Percentiles rank a stretch among this genome's conserved stretches.
Conservation (phyloP, 2,329 filamentous ascomycete genomes). For the Penicillium aurantiogriseum region DNA sequence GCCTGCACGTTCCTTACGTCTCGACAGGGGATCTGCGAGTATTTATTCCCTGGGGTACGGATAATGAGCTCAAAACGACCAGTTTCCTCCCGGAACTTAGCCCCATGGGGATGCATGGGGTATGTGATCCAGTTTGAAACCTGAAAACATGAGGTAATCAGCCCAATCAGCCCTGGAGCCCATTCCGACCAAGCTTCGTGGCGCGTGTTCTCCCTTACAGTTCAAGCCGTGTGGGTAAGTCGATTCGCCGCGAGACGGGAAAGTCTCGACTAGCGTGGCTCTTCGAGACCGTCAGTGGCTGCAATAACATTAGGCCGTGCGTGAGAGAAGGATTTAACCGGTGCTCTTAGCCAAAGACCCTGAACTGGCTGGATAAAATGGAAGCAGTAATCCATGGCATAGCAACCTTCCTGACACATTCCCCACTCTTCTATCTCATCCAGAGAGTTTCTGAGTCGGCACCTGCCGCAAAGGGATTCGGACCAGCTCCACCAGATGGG, state of each 20-base stretch:
- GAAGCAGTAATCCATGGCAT: background rate
- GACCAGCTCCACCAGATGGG: background rate
- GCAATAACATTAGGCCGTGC: background rate
- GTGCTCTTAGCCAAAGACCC: background rate
- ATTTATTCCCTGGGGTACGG: constrained; percentile 11
- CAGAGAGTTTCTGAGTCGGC: background rate
- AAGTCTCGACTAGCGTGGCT: constrained; percentile 2
- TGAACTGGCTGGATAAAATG: background rate
- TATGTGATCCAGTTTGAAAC: background rate
- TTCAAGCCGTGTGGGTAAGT: background rate
- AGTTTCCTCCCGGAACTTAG: constrained; percentile 1
- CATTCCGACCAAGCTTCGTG: constrained; percentile 7
- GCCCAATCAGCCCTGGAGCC: constrained; percentile 2
- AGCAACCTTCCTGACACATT: background rate
- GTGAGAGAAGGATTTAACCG: constrained; percentile 2
- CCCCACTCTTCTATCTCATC: background rate
- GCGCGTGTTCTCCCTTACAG: background rate
- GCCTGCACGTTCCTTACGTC: background rate
- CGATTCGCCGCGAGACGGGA: background rate
- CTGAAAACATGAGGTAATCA: background rate
- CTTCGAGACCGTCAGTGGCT: background rate
- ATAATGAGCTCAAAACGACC: background rate
- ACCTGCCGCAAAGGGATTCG: background rate
- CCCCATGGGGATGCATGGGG: constrained; percentile 3
- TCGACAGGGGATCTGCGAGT: constrained; percentile 5